Conservation (phyloP, 148 eudicot species). For the Tetragonia tetragonoides region DNA sequence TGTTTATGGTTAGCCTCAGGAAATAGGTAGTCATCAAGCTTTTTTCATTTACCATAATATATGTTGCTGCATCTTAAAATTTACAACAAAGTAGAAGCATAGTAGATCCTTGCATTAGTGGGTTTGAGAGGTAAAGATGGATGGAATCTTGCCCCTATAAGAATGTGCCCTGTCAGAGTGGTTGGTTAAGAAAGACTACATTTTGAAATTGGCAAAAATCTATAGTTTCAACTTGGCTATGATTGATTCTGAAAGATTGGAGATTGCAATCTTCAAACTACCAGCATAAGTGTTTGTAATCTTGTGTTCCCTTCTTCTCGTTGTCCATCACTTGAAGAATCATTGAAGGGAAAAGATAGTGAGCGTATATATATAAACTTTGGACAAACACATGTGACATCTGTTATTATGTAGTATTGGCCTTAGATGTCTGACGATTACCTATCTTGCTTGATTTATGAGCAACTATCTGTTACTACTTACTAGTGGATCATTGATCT, state of each 20-base stretch:
- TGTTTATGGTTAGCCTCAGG: not conserved
- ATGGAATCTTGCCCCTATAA: no score
- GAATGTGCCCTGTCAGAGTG: no score
- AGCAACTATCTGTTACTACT: not conserved
- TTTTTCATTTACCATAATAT: not conserved
- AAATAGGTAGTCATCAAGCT: not conserved
- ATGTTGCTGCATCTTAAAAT: not conserved
- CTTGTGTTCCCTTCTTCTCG: no score
- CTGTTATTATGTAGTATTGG: not conserved
- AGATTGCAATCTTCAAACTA: no score
- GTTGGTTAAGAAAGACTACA: not conserved
- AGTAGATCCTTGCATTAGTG: no score
- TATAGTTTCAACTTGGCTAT: no score
- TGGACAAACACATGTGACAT: not conserved
- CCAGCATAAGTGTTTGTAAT: no score
- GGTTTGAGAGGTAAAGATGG: no score
- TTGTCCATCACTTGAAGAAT: not conserved
- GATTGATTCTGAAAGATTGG: no score
- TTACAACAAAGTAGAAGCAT: no score
- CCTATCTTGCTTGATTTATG: not conserved
- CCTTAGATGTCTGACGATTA: not conserved
- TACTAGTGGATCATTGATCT: not conserved
- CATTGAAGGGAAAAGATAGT: not conserved
- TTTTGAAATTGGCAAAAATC: not conserved
- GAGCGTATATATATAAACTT: no score